phyloP scores from a whole-genome alignment of 129 eudicot genomes.

The Pulicaria dysenterica region DNA sequence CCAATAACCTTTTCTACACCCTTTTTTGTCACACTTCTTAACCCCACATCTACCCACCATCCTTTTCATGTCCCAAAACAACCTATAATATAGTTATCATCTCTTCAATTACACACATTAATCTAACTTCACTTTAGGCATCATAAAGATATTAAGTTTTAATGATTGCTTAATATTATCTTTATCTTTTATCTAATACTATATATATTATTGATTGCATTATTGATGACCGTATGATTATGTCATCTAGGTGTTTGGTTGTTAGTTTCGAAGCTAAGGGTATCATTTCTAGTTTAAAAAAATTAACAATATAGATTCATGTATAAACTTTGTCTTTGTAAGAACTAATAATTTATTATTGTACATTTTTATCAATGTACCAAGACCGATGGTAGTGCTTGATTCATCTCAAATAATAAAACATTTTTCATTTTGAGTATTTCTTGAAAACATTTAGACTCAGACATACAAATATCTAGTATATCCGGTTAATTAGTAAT shows the following conservation, averaged over 20 bases:
- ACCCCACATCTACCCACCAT: conserved; percentile 60
- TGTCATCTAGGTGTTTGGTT: neutral
- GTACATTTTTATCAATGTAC: neutral
- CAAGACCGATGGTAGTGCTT: no score
- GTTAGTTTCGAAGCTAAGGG: neutral
- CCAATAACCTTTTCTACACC: conserved; percentile 57
- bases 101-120: conserved; percentile 81
- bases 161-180: conserved; percentile 13
- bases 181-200: neutral
- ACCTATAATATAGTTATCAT: conserved; percentile 63
- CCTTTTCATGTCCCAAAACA: conserved; percentile 56
- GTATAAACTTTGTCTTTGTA: neutral
- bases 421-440: no score
- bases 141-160: conserved; percentile 6
- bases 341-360: neutral
- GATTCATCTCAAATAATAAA: no score
- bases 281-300: neutral
- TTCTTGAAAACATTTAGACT: no score
- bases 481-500: no score
- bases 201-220: neutral
- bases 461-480: no score
- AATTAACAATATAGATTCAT: neutral
- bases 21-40: conserved; percentile 42
- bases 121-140: conserved; percentile 45
- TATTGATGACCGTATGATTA: conserved; percentile 11